Percentiles rank a stretch among this genome's conserved stretches.
phyloP scores from a whole-genome alignment of 345 rosid genomes.

The Salix udensis region DNA sequence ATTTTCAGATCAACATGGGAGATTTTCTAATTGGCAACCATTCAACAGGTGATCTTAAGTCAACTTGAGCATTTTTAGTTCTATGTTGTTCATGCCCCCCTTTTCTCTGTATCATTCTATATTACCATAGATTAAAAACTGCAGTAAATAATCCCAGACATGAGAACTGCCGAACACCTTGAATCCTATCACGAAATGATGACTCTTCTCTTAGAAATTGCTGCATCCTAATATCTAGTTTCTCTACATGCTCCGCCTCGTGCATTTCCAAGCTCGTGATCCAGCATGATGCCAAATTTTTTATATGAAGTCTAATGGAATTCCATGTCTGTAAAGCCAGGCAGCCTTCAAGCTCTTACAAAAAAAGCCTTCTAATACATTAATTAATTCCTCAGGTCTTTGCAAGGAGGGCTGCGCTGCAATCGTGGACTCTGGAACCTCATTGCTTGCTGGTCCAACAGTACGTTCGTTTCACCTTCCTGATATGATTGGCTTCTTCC shows the following conservation, averaged over 20 bases:
- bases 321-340: neutral
- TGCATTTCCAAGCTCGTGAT: neutral
- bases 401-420: conserved; percentile 65
- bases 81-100: neutral
- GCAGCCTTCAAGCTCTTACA: neutral
- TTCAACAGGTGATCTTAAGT: conserved; percentile 54
- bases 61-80: neutral
- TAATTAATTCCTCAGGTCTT: conserved; percentile 32
- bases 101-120: neutral
- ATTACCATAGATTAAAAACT: neutral
- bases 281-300: neutral
- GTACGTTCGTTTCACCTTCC: conserved; percentile 29
- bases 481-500: neutral
- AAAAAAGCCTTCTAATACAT: neutral
- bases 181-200: neutral
- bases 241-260: neutral
- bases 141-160: neutral
- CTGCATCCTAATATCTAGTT: neutral
- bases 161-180: neutral
- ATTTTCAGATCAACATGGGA: conserved; percentile 63
- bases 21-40: conserved; percentile 50
- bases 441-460: conserved; percentile 76
- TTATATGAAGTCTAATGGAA: neutral
- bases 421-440: conserved; percentile 76
- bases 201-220: neutral